Conservation (phyloP, 805 yeast species). For the Saccharomycopsis schoenii region DNA sequence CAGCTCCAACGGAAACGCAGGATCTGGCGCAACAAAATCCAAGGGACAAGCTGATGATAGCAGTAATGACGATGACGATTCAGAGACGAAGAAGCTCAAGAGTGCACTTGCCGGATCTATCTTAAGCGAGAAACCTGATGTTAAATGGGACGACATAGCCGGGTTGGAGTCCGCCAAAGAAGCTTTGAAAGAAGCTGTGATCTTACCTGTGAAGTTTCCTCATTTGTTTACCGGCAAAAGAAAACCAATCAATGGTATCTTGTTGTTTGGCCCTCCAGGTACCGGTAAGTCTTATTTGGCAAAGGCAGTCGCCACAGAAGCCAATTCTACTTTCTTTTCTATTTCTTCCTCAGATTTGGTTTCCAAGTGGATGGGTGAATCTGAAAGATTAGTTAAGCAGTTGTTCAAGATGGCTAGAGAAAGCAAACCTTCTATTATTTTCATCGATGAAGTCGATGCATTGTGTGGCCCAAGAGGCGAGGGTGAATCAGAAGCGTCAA, state of each 20-base stretch:
- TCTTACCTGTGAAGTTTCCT: conserved; percentile 91
- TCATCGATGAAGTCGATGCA: conserved; percentile 97
- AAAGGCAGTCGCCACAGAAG: conserved; percentile 97
- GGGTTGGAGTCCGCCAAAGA: conserved; percentile 94
- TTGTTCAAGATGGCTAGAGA: conserved; percentile 94
- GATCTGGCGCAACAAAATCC: conserved; percentile 45
- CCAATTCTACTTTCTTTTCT: conserved; percentile 92
- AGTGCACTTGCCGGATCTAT: conserved; percentile 91
- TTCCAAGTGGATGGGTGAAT: conserved; percentile 99
- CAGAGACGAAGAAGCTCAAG: conserved; percentile 79
- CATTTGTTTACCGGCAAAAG: conserved; percentile 92
- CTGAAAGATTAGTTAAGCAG: conserved; percentile 92
- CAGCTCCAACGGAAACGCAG: conserved; percentile 38
- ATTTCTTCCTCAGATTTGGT: conserved; percentile 95
- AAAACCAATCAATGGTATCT: conserved; percentile 84
- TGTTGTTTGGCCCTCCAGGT: conserved; percentile 91
- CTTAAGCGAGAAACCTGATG: conserved; percentile 83
- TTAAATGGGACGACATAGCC: conserved; percentile 91
- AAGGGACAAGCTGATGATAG: conserved; percentile 35
- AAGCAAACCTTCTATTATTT: conserved; percentile 88
- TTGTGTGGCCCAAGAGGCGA: conserved; percentile 97
- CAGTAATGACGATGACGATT: conserved; percentile 57
- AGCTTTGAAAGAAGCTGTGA: conserved; percentile 94
- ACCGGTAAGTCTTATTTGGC: conserved; percentile 97
- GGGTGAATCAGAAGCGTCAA: conserved; percentile 92